Conservation (phyloP, 495 filamentous ascomycete species). For the Daldinia concentrica region DNA sequence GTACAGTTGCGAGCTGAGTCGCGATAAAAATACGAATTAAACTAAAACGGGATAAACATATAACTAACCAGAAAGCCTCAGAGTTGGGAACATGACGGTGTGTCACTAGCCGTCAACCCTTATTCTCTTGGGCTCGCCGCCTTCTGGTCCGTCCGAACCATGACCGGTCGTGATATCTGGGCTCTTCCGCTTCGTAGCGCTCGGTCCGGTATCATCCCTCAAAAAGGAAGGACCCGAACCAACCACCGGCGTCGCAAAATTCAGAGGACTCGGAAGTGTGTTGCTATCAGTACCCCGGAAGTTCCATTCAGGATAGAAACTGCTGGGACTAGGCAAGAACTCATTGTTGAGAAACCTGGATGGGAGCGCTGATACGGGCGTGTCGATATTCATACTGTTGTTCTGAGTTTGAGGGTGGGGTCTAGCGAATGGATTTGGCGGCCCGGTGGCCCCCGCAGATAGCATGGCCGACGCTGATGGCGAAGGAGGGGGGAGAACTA, state of each 20-base stretch:
- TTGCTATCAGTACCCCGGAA: conserved; percentile 73
- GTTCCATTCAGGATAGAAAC: conserved; percentile 93
- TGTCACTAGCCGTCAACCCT: conserved; percentile 49
- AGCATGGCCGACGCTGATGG: conserved; percentile 83
- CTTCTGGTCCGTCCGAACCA: conserved; percentile 47
- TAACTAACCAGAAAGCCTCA: neutral
- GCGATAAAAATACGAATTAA: conserved; percentile 25
- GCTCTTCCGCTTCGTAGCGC: conserved; percentile 56
- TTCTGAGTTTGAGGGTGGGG: conserved; percentile 72
- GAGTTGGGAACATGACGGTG: neutral
- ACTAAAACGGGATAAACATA: neutral
- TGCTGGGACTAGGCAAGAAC: conserved; percentile 85
- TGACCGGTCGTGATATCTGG: conserved; percentile 53
- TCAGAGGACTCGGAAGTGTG: conserved; percentile 88
- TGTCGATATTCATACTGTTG: conserved; percentile 83
- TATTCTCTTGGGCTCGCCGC: conserved; percentile 55
- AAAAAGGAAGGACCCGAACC: conserved; percentile 74
- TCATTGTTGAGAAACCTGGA: conserved; percentile 87
- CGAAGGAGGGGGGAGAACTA: conserved; percentile 92
- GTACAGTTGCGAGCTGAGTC: conserved; percentile 25
- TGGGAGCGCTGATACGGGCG: conserved; percentile 95
- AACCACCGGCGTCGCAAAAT: conserved; percentile 87
- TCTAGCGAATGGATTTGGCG: conserved; percentile 94
- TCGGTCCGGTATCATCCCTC: conserved; percentile 57
- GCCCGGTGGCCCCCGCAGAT: conserved; percentile 90